phyloP scores from a whole-genome alignment of 228 moss, liverwort and hornwort species.

The Sphagnum fallax region DNA sequence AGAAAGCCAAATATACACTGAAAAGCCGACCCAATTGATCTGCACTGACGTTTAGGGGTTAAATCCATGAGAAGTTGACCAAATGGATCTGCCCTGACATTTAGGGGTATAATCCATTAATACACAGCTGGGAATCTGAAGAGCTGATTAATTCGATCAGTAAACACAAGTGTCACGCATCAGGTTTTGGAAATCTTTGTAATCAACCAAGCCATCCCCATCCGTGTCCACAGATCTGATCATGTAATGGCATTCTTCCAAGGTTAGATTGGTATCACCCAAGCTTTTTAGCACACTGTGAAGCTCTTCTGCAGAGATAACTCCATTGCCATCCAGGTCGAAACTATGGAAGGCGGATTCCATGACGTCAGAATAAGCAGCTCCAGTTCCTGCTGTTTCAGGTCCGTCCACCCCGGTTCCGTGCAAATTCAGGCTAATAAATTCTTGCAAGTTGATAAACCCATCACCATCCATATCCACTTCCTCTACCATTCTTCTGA shows the following conservation, averaged over 20 bases:
- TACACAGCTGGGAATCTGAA: not conserved
- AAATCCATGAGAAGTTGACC: not conserved
- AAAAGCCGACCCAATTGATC: too few relatives aligned
- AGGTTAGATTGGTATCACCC: slow-evolving; percentile 14
- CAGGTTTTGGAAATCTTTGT: slow-evolving; percentile 22
- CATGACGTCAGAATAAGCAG: not conserved
- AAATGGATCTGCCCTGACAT: not conserved
- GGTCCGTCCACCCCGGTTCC: not conserved
- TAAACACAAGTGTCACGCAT: slow-evolving; percentile 7
- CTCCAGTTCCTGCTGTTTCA: not conserved
- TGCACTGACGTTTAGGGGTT: not conserved
- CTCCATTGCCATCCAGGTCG: slow-evolving; percentile 23
- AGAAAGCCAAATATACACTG: too few relatives aligned
- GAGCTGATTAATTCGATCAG: not conserved
- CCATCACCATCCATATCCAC: slow-evolving; percentile 31
- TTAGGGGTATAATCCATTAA: not conserved
- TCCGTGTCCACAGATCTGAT: slow-evolving; percentile 22
- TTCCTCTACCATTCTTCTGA: slow-evolving; percentile 15
- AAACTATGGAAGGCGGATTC: slow-evolving; percentile 21
- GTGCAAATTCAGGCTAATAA: slow-evolving; percentile 7
- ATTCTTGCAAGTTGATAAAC: slow-evolving; percentile 20
- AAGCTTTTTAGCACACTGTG: slow-evolving; percentile 14
- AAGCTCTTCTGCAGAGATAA: slow-evolving; percentile 29
- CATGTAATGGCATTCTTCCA: slow-evolving; percentile 28
- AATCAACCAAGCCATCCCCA: slow-evolving; percentile 24